Conservation (phyloP, 2,329 filamentous ascomycete genomes). For the Epichloe gansuensis region DNA sequence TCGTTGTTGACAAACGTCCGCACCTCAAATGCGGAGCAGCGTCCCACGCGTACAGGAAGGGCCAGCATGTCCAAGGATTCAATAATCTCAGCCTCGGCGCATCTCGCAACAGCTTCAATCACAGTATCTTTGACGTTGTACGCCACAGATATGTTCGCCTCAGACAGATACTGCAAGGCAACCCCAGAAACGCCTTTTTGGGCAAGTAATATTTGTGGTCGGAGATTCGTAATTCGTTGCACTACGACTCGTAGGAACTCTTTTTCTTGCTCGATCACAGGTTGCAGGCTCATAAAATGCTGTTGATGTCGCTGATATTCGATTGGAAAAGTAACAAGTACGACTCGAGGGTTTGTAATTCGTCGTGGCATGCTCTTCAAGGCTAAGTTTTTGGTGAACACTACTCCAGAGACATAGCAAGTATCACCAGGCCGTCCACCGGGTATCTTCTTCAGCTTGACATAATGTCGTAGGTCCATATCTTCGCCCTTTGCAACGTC, state of each 20-base stretch:
- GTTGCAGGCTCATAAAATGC: slow-evolving; percentile 96
- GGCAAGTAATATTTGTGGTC: slow-evolving; percentile 77
- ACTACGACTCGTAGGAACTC: slow-evolving; percentile 89
- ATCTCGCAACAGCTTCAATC: slow-evolving; percentile 85
- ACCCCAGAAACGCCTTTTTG: slow-evolving; percentile 87
- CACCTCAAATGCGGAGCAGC: slow-evolving; percentile 80
- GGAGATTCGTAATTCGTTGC: slow-evolving; percentile 74
- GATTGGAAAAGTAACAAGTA: slow-evolving; percentile 88
- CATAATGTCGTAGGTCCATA: slow-evolving; percentile 94
- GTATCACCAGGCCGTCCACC: slow-evolving; percentile 84
- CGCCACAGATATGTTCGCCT: slow-evolving; percentile 81
- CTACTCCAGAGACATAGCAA: slow-evolving; percentile 89
- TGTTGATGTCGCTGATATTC: slow-evolving; percentile 80
- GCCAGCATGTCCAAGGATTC: slow-evolving; percentile 91
- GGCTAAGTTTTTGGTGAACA: slow-evolving; percentile 94
- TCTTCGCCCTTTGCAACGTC: slow-evolving; percentile 83
- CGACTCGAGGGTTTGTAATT: slow-evolving; percentile 71
- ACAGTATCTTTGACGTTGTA: slow-evolving; percentile 97
- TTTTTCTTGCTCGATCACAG: slow-evolving; percentile 90
- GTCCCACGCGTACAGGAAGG: slow-evolving; percentile 56
- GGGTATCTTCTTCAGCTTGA: slow-evolving; percentile 93
- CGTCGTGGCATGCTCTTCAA: slow-evolving; percentile 90
- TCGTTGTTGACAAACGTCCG: slow-evolving; percentile 83
- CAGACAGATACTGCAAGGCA: slow-evolving; percentile 74
- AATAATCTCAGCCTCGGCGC: slow-evolving; percentile 82